phyloP scores from a whole-genome alignment of 306 rosid species.

The Sicyos baderoa region DNA sequence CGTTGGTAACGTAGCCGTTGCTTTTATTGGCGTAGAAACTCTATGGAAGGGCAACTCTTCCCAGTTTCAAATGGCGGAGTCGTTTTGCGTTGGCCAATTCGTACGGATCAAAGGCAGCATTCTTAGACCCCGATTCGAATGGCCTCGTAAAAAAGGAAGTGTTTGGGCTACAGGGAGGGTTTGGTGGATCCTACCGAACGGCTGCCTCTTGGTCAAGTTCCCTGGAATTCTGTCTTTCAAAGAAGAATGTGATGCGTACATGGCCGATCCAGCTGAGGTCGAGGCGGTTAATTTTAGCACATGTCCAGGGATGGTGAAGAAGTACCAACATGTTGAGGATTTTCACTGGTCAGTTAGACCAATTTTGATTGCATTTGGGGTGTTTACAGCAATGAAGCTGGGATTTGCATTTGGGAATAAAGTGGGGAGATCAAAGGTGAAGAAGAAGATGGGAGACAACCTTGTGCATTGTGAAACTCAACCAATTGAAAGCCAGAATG shows the following conservation, averaged over 20 bases:
- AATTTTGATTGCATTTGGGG: constrained; percentile 52
- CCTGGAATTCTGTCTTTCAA: constrained; percentile 59
- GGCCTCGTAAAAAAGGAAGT: constrained; percentile 59
- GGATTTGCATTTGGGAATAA: constrained; percentile 53
- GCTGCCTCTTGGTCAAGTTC: constrained; percentile 68
- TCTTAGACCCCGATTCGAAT: constrained; percentile 63
- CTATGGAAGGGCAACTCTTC: constrained; percentile 69
- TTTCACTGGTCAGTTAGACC: constrained; percentile 88
- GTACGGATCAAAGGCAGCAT: constrained; percentile 52
- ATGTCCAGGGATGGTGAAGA: constrained; percentile 58
- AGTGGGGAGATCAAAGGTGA: constrained; percentile 38
- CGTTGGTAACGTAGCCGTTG: constrained; percentile 50
- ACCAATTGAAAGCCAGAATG: constrained; percentile 39
- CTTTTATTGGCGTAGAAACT: constrained; percentile 62
- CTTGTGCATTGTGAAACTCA: constrained; percentile 35
- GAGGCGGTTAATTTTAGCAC: constrained; percentile 53
- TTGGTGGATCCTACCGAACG: constrained; percentile 72
- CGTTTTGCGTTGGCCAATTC: constrained; percentile 68
- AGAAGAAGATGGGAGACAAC: constrained; percentile 25
- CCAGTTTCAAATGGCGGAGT: constrained; percentile 64
- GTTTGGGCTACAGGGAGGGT: constrained; percentile 65
- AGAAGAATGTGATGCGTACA: constrained; percentile 39
- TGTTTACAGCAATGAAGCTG: constrained; percentile 61
- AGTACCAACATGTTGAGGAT: constrained; percentile 86
- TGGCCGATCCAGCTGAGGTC: constrained; percentile 87